Percentiles rank a stretch among this genome's conserved stretches.
These are phyloP conservation scores for Stephania japonica DNA, from an alignment of 164 flowering plant species.

Conservation along the genomic window DNA sequence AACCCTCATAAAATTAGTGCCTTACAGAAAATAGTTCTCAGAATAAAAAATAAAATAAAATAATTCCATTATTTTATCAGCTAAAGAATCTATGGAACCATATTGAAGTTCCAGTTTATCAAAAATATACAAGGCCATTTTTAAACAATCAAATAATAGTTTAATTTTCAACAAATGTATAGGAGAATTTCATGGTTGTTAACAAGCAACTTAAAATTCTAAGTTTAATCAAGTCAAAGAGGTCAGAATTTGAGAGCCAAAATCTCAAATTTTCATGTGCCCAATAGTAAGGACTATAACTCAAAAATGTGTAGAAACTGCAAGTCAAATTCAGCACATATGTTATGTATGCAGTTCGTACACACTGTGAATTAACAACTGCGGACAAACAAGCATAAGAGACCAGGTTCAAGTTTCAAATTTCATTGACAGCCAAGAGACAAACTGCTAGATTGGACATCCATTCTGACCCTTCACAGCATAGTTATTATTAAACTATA, in stretches of 20 bases:
- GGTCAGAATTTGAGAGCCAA: not conserved
- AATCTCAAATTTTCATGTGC: too few relatives aligned
- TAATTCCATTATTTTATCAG: too few relatives aligned
- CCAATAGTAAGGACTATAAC: too few relatives aligned
- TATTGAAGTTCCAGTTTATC: not conserved
- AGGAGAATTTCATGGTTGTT: not conserved
- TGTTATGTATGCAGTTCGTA: not conserved
- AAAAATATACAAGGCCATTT: not conserved
- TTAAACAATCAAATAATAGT: not conserved
- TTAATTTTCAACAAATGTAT: not conserved
- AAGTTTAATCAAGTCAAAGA: not conserved
- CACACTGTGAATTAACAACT: not conserved
- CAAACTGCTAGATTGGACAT: not conserved
- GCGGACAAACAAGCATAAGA: not conserved
- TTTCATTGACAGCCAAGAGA: not conserved
- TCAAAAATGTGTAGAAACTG: too few relatives aligned
- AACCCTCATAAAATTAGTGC: constrained; percentile 12
- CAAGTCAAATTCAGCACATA: not conserved
- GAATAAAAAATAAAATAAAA: too few relatives aligned
- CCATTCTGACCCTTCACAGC: not conserved
- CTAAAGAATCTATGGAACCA: not conserved
- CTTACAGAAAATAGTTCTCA: not conserved
- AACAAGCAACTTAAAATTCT: not conserved
- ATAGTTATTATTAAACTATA: not conserved
- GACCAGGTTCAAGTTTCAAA: not conserved